A percentile compares a stretch with the other conserved stretches of the same genome.
Evolutionary conservation across 208 protist species (phyloP).

Genomic region (Acanthamoeba lenticulata): DNA sequence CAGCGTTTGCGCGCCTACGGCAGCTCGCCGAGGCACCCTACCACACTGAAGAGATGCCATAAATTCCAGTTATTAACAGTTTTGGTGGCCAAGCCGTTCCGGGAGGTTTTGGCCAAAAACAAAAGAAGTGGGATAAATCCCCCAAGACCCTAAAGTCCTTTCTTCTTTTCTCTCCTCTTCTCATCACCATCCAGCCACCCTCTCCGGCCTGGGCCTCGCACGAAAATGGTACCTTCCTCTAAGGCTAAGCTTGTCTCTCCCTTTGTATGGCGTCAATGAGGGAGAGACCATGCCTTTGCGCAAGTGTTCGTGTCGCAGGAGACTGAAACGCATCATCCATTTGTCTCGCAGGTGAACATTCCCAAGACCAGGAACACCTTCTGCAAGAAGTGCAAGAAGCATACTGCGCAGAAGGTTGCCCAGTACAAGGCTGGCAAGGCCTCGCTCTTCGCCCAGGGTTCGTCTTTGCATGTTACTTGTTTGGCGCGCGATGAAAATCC

Average conservation of each 20-base stretch:
- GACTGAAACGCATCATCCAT: not conserved
- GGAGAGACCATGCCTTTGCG: no score
- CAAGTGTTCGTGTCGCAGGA: no score
- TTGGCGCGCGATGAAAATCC: no score
- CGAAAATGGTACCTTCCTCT: not conserved
- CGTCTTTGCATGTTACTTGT: not conserved
- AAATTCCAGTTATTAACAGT: no score
- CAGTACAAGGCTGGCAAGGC: slow-evolving; percentile 99
- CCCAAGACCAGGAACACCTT: slow-evolving; percentile 89
- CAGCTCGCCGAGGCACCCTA: not conserved
- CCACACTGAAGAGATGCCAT: no score
- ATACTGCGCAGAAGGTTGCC: slow-evolving; percentile 98
- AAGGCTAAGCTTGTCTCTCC: not conserved
- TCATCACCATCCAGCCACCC: not conserved
- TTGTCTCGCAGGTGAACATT: slow-evolving; percentile 83
- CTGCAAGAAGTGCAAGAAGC: slow-evolving; percentile 91
- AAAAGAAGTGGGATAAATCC: not conserved
- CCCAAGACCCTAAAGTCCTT: not conserved
- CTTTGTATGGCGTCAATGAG: not conserved
- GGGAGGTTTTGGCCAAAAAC: no score
- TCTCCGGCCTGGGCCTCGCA: not conserved
- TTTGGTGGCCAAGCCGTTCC: no score
- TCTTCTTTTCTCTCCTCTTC: not conserved
- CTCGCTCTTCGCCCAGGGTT: slow-evolving; percentile 96
- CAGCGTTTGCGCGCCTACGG: not conserved